A percentile compares a stretch with the other conserved stretches of the same genome.
Conservation (phyloP, 2,329 filamentous ascomycete genomes). For the Penicillium italicum region DNA sequence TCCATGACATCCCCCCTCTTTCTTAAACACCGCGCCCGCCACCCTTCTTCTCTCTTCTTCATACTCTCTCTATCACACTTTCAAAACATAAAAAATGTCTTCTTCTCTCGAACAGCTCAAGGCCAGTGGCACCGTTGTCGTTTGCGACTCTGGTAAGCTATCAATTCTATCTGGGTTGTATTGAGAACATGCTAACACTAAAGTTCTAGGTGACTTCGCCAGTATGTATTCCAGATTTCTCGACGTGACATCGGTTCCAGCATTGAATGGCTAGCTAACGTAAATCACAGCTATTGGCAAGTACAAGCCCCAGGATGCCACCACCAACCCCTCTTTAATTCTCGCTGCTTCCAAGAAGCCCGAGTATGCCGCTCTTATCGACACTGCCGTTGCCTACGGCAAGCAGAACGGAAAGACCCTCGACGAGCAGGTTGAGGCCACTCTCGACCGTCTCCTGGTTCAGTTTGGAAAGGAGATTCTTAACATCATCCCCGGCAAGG, state of each 20-base stretch:
- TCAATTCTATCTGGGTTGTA: background rate
- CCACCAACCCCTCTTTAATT: constrained; percentile 98
- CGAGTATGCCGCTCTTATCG: constrained; percentile 91
- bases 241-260: constrained; percentile 5
- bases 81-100: constrained; percentile 57
- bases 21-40: constrained; percentile 23
- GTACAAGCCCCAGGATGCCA: constrained; percentile 99
- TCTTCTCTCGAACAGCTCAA: constrained; percentile 95
- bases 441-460: constrained; percentile 90
- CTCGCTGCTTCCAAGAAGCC: constrained; percentile 97
- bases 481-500: constrained; percentile 94
- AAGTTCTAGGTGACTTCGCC: constrained; percentile 65
- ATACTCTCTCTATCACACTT: constrained; percentile 17
- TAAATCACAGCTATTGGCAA: constrained; percentile 76
- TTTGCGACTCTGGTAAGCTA: constrained; percentile 86
- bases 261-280: constrained; percentile 11
- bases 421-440: constrained; percentile 80
- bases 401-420: constrained; percentile 67
- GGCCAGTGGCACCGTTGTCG: constrained; percentile 91
- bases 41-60: constrained; percentile 16
- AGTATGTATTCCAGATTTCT: constrained; percentile 53
- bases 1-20: constrained; percentile 18
- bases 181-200: constrained; percentile 26
- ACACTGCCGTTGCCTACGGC: constrained; percentile 77
- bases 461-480: constrained; percentile 98